Base-by-base conservation (phyloP, 208 protist genomes). In the Acanthamoeba triangularis region DNA sequence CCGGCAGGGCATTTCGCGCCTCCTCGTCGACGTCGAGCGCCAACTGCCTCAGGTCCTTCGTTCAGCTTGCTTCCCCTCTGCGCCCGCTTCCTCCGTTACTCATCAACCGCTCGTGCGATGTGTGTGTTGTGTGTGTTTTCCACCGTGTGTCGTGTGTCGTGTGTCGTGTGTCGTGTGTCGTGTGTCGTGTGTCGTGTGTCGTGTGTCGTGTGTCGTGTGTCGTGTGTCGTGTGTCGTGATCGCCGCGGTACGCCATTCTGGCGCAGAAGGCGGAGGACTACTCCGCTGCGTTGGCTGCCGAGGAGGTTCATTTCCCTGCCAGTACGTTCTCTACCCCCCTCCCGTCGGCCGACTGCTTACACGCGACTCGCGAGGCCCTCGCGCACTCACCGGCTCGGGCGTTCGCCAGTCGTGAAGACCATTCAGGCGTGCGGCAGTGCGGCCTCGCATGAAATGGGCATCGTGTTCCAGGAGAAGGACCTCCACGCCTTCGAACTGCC, bases 331-430 rank as follows among this genome's bases (percentile, higher is more conserved):
- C n/a, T n/a, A n/a, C n/a, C n/a, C n/a, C n/a, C n/a, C n/a, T n/a
- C n/a, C n/a, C n/a, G n/a, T n/a, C n/a, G n/a, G n/a, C n/a, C n/a
- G n/a, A n/a, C n/a, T n/a, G n/a, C n/a, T n/a, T n/a, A n/a, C n/a
- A n/a, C n/a, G n/a, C n/a, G n/a, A n/a, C n/a, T n/a, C n/a, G n/a
- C n/a, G n/a, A n/a, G n/a, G n/a, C n/a, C n/a, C n/a, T n/a, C n/a
- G n/a, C n/a, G n/a, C n/a, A n/a, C n/a, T n/a, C n/a, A n/a, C n/a
- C n/a, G n/a, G n/a, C n/a, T n/a, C n/a, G n/a, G n/a, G n/a, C n/a
- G n/a, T n/a, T n/a, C n/a, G n/a, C n/a, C n/a, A 96, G 95, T 97
- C 35, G 94, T 87, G 67, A 97, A 97, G 80, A 92, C 96, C 6
- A 95, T 96, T 28, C 90, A 96, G 28, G 96, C 96, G 35, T 97